Conservation (phyloP, 768 basidiomycete genomes). For the Xerocomus spinulosus region DNA sequence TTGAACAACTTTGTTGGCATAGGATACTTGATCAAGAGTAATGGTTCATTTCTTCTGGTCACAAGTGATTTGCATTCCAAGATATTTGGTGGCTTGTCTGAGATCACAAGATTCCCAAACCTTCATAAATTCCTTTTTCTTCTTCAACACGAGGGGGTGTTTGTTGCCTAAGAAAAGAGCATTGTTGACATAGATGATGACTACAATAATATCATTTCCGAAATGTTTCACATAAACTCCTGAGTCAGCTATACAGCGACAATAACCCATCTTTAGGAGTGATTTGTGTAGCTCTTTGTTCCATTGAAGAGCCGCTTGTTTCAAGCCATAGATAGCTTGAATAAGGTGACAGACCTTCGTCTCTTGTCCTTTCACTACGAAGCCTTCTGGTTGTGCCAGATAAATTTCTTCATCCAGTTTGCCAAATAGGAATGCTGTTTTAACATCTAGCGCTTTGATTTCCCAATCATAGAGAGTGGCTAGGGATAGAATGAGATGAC, state of each 20-base stretch:
- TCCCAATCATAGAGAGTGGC: conserved; percentile 25
- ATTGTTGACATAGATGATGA: background rate
- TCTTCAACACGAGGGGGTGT: background rate
- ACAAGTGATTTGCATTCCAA: background rate
- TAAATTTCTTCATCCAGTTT: background rate
- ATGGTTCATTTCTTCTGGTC: background rate
- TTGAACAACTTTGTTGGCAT: background rate
- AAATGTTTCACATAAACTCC: background rate
- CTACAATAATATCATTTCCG: background rate
- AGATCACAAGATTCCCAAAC: background rate
- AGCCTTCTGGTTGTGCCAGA: background rate
- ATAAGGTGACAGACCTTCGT: background rate
- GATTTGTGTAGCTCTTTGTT: background rate
- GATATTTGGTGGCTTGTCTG: background rate
- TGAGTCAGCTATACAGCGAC: background rate
- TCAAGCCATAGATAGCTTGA: background rate
- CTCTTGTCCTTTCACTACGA: background rate
- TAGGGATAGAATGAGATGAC: background rate
- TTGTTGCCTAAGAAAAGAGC: background rate
- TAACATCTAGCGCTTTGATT: conserved; percentile 41
- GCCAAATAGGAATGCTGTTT: conserved; percentile 37
- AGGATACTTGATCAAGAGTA: background rate
- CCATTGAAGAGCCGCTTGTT: background rate
- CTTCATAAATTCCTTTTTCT: background rate
- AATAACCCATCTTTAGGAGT: background rate